phyloP scores from a whole-genome alignment of 2,329 filamentous ascomycete species.

The Monilinia vaccinii-corymbosi region DNA sequence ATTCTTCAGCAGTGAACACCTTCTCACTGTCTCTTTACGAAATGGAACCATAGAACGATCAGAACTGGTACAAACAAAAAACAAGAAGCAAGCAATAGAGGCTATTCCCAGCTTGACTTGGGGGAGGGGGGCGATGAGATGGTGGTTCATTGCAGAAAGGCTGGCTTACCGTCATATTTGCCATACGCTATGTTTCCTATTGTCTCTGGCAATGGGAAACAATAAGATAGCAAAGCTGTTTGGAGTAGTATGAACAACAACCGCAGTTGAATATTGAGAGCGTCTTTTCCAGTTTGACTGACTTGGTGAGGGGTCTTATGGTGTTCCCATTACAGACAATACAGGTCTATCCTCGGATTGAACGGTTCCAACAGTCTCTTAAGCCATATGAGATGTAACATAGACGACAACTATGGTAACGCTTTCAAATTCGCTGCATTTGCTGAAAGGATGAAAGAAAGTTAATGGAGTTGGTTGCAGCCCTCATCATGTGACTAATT shows the following conservation, averaged over 20 bases:
- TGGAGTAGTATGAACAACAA: too few species aligned
- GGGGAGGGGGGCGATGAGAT: too few species aligned
- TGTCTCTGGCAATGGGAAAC: not conserved
- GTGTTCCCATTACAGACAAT: not conserved
- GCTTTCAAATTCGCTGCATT: too few species aligned
- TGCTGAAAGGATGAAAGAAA: too few species aligned
- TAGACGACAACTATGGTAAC: too few species aligned
- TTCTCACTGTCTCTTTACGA: not conserved
- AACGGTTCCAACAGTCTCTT: not conserved
- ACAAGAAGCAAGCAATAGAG: not conserved
- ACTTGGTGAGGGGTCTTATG: not conserved
- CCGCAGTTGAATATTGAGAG: not conserved
- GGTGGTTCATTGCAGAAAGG: too few species aligned
- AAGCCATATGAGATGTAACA: too few species aligned
- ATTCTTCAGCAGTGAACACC: not conserved
- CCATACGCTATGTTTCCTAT: not conserved
- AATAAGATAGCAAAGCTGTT: not conserved
- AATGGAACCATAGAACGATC: not conserved
- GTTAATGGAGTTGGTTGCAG: too few species aligned
- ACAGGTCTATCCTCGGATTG: not conserved
- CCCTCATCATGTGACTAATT: not conserved
- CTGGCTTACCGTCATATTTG: not conserved
- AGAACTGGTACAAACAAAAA: accelerated
- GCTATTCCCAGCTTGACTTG: not conserved
- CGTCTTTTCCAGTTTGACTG: too few species aligned